Evolutionary conservation across 805 yeast genomes (phyloP).

Genomic region (Yamadazyma akitaensis): DNA sequence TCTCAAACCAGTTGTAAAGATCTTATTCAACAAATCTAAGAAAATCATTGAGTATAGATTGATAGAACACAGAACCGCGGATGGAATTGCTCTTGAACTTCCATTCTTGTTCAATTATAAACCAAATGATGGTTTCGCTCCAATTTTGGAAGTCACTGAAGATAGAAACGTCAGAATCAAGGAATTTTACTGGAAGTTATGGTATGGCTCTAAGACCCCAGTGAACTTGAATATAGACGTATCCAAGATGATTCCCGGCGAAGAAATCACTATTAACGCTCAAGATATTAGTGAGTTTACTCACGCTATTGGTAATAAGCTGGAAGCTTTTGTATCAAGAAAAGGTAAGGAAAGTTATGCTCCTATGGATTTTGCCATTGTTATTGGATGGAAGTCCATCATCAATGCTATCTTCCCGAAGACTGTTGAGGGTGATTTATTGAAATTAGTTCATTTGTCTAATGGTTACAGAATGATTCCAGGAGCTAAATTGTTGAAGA

Average conservation of each 20-base stretch:
- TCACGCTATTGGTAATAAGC: conserved; percentile 94
- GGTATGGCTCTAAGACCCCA: conserved; percentile 70
- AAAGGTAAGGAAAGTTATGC: conserved; percentile 82
- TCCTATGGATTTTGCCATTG: conserved; percentile 99
- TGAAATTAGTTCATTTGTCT: conserved; percentile 90
- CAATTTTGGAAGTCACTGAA: conserved; percentile 84
- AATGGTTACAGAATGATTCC: conserved; percentile 92
- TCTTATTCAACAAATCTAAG: conserved; percentile 40
- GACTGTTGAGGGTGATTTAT: conserved; percentile 92
- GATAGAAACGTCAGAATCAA: conserved; percentile 92
- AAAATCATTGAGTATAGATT: conserved; percentile 64
- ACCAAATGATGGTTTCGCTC: conserved; percentile 91
- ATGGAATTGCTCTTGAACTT: conserved; percentile 68
- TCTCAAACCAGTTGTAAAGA: conserved; percentile 60
- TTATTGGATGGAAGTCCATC: conserved; percentile 97
- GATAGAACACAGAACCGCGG: conserved; percentile 86
- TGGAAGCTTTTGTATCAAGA: conserved; percentile 92
- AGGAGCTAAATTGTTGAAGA: conserved; percentile 84
- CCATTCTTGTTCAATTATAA: conserved; percentile 75
- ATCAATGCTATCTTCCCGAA: conserved; percentile 98
- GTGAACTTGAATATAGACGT: conserved; percentile 73
- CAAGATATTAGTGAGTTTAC: conserved; percentile 87
- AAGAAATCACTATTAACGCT: conserved; percentile 61
- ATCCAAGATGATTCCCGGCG: conserved; percentile 67
- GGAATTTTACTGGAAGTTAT: conserved; percentile 93